These are phyloP conservation scores for Hysterangium stoloniferum DNA, from an alignment of 768 basidiomycete genomes.

Conservation along the genomic window DNA sequence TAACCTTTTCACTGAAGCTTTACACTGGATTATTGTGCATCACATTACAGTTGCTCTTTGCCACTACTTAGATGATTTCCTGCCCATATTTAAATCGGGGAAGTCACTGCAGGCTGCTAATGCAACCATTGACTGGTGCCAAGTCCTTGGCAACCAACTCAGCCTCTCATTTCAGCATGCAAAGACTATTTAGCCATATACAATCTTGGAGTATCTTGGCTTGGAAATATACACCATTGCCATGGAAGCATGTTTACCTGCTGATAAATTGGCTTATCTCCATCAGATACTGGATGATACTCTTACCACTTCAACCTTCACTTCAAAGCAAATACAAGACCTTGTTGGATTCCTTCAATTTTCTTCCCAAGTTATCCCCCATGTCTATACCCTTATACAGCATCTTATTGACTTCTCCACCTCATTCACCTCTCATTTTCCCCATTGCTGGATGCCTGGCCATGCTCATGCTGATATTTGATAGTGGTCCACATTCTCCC, in stretches of 20 bases:
- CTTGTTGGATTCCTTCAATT: conserved; percentile 30
- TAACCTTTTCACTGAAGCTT: conserved; percentile 32
- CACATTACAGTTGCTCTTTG: conserved; percentile 18
- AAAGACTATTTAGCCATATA: conserved; percentile 20
- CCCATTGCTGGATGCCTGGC: conserved; percentile 19
- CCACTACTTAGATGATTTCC: conserved; percentile 25
- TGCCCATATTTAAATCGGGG: conserved; percentile 14
- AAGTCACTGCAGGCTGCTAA: background rate
- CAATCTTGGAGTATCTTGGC: conserved; percentile 17
- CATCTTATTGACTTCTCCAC: conserved; percentile 24
- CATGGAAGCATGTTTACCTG: conserved; percentile 29
- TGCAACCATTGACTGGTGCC: conserved; percentile 25
- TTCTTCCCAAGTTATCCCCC: conserved; percentile 28
- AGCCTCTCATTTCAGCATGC: conserved; percentile 25
- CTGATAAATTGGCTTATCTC: conserved; percentile 24
- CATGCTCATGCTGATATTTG: conserved; percentile 19
- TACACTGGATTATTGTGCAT: conserved; percentile 33
- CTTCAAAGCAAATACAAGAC: conserved; percentile 24
- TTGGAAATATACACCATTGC: conserved; percentile 15
- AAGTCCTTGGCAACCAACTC: conserved; percentile 21
- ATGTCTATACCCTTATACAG: conserved; percentile 22
- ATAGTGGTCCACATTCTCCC: conserved; percentile 27
- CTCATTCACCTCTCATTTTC: conserved; percentile 19
- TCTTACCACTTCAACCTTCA: conserved; percentile 15
- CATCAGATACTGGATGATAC: conserved; percentile 17